Evolutionary conservation across 495 filamentous ascomycete species (phyloP).

Genomic region (Tricharina praecox): DNA sequence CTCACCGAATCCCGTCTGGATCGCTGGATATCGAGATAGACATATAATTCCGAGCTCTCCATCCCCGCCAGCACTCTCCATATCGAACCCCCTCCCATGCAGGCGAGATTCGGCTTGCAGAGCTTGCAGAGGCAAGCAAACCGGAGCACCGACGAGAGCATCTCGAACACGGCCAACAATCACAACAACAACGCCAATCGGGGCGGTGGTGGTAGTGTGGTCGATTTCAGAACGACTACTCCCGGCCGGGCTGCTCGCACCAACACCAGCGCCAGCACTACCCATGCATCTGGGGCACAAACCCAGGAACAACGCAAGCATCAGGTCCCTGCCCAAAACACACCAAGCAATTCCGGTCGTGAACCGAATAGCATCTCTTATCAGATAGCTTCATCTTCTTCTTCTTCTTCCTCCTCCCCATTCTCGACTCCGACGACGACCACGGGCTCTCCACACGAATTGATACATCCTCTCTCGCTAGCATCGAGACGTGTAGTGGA

Average conservation of each 20-base stretch:
- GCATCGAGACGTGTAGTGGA: not conserved
- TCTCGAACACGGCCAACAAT: not conserved
- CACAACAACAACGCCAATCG: not conserved
- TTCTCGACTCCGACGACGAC: too few species aligned
- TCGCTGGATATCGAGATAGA: not conserved
- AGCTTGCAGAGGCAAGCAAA: slow-evolving; percentile 1
- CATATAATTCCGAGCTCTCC: too few species aligned
- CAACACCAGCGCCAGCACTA: too few species aligned
- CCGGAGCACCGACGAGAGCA: not conserved
- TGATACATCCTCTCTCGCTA: not conserved
- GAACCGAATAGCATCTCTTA: not conserved
- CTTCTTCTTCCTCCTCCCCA: too few species aligned
- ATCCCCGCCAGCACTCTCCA: too few species aligned
- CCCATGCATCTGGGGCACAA: slow-evolving; percentile 1
- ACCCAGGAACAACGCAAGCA: slow-evolving; percentile 6
- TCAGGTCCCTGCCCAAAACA: not conserved
- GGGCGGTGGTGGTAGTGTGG: not conserved
- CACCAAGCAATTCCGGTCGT: not conserved
- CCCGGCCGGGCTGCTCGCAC: not conserved
- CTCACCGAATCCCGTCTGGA: not conserved
- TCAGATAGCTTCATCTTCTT: slow-evolving; percentile 4
- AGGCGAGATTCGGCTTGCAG: not conserved
- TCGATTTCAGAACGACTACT: not conserved
- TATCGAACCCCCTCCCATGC: not conserved
- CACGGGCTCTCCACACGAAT: not conserved